Base-by-base conservation (phyloP, 441 rosid species). In the Pelargonium exstipulatum region DNA sequence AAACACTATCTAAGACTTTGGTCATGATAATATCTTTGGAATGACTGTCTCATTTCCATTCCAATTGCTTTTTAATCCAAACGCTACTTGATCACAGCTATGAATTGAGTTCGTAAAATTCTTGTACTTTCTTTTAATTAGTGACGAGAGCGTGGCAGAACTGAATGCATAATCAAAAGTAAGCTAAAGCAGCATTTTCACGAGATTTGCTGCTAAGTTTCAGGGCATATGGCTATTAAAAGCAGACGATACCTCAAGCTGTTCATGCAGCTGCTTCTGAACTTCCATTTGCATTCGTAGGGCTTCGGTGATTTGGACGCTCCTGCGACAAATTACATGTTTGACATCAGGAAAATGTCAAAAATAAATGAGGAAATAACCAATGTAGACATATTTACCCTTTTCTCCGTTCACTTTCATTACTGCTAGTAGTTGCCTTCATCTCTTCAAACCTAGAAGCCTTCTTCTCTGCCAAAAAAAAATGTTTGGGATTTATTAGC, bases 261-360 rank as follows among this genome's bases (percentile, higher is more conserved):
- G 96, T 83, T 92, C 94, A 66, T 92, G 95, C 70, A 92, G 76
- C 75, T 90, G 92, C 75, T 89, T 92, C 80, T 90, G 96, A 74
- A 90, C 96, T 83, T 90, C 95, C 85, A 92, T 87, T 79, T 89
- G 95, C 87, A 90, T 87, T 69, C 88, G 95, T 67, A 90, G 72
- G 48, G 96, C 90, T 77, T 92, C 96, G 0, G 91, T 82, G 43
- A 90, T 73, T 61, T 86, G 86, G 7, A 72, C 55, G 64, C 75
- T 84, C 84, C 96, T 92, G 64, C 45, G 18, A 76, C 51, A 45
- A 40, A 29, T 51, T 9, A 43, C 35, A 9, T 67, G 42, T 37
- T 22, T 8, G 24, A 60, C 8, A 62, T 10, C 17, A 71, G 49
- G 40, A 35, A 70, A 26, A 72, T n/a, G 45, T 42, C 14, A 13